These are phyloP conservation scores for Penicillium ucsense DNA, from an alignment of 495 filamentous ascomycete species.

Conservation along the genomic window DNA sequence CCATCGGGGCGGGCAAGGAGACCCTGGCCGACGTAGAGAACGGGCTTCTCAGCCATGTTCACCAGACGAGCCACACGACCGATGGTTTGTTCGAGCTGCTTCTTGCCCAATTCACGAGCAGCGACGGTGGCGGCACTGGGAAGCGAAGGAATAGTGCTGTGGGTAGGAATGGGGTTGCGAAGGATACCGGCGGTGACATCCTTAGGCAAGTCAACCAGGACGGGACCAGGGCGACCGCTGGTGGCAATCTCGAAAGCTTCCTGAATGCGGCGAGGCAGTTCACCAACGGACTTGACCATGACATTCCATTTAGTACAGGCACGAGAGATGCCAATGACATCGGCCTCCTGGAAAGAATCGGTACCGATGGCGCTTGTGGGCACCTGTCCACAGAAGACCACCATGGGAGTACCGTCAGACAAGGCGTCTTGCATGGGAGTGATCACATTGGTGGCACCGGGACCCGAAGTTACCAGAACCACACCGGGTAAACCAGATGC, in stretches of 20 bases:
- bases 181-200: constrained; percentile 48
- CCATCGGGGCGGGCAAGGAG: constrained; percentile 43
- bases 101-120: constrained; percentile 39
- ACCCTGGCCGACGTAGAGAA: constrained; percentile 54
- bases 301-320: constrained; percentile 59
- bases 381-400: constrained; percentile 56
- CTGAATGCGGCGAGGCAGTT: constrained; percentile 50
- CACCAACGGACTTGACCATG: constrained; percentile 51
- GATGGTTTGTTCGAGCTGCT: constrained; percentile 40
- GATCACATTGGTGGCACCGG: constrained; percentile 52
- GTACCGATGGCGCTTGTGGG: constrained; percentile 47
- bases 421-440: constrained; percentile 57
- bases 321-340: constrained; percentile 51
- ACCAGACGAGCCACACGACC: constrained; percentile 44
- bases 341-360: constrained; percentile 56
- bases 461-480: constrained; percentile 56
- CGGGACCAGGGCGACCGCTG: constrained; percentile 50
- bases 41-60: constrained; percentile 49
- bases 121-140: constrained; percentile 48
- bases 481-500: constrained; percentile 54
- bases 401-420: constrained; percentile 53
- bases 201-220: constrained; percentile 52
- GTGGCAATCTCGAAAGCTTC: constrained; percentile 57
- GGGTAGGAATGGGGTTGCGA: constrained; percentile 43
- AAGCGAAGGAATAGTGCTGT: constrained; percentile 46